These are phyloP conservation scores for Penicillium sp. DNA, from an alignment of 2,329 filamentous ascomycete genomes.

Conservation along the genomic window DNA sequence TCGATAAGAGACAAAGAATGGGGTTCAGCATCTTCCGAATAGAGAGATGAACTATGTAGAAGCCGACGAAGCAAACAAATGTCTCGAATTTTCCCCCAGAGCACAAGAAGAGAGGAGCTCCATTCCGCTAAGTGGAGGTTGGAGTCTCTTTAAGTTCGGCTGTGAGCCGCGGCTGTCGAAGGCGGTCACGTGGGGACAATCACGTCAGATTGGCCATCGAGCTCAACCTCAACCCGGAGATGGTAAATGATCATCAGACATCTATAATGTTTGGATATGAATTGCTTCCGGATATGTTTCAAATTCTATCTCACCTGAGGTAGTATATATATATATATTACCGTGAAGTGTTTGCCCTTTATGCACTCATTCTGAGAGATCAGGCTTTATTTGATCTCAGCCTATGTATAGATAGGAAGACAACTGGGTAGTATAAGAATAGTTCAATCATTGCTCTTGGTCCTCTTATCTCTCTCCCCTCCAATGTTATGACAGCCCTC, in stretches of 20 bases:
- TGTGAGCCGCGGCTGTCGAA: slow-evolving; percentile 23
- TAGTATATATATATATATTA: too few species aligned
- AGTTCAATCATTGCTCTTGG: not conserved
- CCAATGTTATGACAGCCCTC: too few species aligned
- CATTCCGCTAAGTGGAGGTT: slow-evolving; percentile 2
- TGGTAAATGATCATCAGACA: not conserved
- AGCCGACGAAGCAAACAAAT: not conserved
- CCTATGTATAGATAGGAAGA: not conserved
- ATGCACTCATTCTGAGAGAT: not conserved
- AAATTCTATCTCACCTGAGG: not conserved
- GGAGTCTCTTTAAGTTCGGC: slow-evolving; percentile 16
- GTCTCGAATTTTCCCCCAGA: not conserved
- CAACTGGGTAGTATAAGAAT: not conserved
- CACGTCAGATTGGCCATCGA: slow-evolving; percentile 5
- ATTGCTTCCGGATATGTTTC: not conserved
- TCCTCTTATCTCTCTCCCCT: not conserved
- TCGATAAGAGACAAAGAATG: not conserved
- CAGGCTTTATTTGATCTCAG: not conserved
- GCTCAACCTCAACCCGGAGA: not conserved
- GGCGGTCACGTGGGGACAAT: slow-evolving; percentile 4
- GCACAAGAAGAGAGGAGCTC: slow-evolving; percentile 1
- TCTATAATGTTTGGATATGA: not conserved
- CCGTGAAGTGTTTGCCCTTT: not conserved
- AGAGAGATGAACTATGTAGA: not conserved
- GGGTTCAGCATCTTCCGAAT: slow-evolving; percentile 8